Base-by-base conservation (phyloP, 768 basidiomycete species). In the Suillus lakei region DNA sequence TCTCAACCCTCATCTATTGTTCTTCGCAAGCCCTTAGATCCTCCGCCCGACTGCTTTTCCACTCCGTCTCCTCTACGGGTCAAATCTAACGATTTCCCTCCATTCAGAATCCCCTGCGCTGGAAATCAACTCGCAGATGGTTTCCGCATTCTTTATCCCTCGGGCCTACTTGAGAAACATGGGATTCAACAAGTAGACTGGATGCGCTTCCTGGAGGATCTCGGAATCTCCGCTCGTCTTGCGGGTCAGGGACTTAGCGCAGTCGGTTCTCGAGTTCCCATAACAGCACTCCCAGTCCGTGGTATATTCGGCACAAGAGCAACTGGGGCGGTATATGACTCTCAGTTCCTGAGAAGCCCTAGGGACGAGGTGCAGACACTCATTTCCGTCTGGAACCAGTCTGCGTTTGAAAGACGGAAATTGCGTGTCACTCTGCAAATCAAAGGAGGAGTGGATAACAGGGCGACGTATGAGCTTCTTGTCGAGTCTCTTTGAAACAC, bases 331-430 rank as follows among this genome's bases (percentile, higher is more conserved):
- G 56, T 62, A 10, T 76, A 76, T 54, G 69, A 76, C 56, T 26
- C 63, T 0, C 56, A 10, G 23, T 76, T 76, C 44, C 55, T 55
- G 36, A 70, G 69, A 44, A 69, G 26, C 46, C 66, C 67, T 1
- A 26, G 56, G 2, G 65, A 73, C 2, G 70, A 76, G 41, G 72
- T 78, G 36, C 63, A 67, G 56, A 73, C 75, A 8, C 68, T 76
- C 36, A 51, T 76, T 12, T 50, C 64, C 21, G 64, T 78, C 16
- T 76, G 75, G 75, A 76, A 78, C 28, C 67, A 76, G 61, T 72
- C 75, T 64, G 75, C 75, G 5, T 72, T 76, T 15, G 75, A 78
- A 65, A 69, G 75, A 36, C 75, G 75, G 41, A 76, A 75, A 63
- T 62, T 76, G 50, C 63, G 64, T 8, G 73, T 69, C 32, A 62